A percentile compares a stretch with the other conserved stretches of the same genome.
These are phyloP conservation scores for Boletus bicolor DNA, from an alignment of 768 basidiomycete genomes.

Conservation along the genomic window DNA sequence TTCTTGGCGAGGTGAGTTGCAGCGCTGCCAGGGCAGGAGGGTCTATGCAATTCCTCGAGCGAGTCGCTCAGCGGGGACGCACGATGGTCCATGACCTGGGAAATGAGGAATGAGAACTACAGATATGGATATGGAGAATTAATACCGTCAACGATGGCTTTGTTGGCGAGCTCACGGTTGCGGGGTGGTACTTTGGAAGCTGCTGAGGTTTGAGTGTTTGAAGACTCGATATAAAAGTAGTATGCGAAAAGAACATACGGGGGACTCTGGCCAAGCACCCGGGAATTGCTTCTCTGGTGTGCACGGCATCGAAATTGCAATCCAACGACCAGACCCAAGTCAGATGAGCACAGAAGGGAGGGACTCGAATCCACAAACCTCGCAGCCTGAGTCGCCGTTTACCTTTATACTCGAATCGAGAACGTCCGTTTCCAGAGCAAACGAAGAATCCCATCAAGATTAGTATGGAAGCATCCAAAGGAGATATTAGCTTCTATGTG, in stretches of 20 bases:
- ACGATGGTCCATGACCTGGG: conserved; percentile 20
- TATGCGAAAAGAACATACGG: conserved; percentile 13
- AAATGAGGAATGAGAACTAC: neutral
- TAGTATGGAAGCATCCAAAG: conserved; percentile 23
- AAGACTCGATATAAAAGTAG: neutral
- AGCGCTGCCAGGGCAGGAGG: conserved; percentile 3
- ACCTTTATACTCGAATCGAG: conserved; percentile 19
- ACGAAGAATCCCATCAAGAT: conserved; percentile 17
- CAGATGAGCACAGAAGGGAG: neutral
- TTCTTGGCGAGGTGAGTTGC: conserved; percentile 16
- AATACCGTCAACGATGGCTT: neutral
- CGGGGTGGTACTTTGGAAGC: neutral
- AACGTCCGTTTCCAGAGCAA: conserved; percentile 11
- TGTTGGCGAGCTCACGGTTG: conserved; percentile 3
- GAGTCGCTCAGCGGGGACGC: conserved; percentile 7
- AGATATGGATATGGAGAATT: neutral
- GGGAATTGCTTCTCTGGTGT: conserved; percentile 18
- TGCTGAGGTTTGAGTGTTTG: neutral
- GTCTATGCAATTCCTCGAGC: conserved; percentile 7
- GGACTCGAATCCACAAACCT: conserved; percentile 15
- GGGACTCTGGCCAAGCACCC: conserved; percentile 24
- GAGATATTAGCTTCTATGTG: conserved; percentile 22
- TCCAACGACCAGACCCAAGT: neutral
- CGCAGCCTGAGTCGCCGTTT: neutral
- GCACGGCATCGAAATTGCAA: conserved; percentile 23